phyloP scores from a whole-genome alignment of 768 basidiomycete species.

The Amanita muscaria region DNA sequence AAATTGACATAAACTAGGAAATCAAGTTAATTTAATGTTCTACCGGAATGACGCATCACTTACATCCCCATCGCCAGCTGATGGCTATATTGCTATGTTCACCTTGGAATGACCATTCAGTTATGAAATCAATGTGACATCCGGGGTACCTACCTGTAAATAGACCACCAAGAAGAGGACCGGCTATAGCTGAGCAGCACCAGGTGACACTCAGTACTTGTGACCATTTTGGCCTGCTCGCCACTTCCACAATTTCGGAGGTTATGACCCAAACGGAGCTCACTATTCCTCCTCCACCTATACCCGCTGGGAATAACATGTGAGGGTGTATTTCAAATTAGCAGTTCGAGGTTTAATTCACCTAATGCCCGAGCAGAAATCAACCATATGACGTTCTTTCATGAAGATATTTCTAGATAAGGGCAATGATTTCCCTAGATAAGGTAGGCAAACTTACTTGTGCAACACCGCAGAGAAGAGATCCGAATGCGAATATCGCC shows the following conservation, averaged over 20 bases:
- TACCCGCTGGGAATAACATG: slow-evolving; percentile 39
- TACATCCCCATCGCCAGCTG: slow-evolving; percentile 84
- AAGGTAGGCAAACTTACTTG: slow-evolving; percentile 35
- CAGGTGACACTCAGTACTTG: slow-evolving; percentile 80
- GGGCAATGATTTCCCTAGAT: slow-evolving; percentile 12
- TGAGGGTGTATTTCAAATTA: slow-evolving; percentile 16
- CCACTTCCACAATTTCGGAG: slow-evolving; percentile 70
- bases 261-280: slow-evolving; percentile 82
- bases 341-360: slow-evolving; percentile 13
- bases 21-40: slow-evolving; percentile 9
- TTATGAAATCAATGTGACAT: slow-evolving; percentile 7
- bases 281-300: slow-evolving; percentile 86
- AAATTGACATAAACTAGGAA: slow-evolving; percentile 73
- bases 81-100: slow-evolving; percentile 25
- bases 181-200: slow-evolving; percentile 79
- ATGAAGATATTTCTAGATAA: slow-evolving; percentile 11
- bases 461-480: slow-evolving; percentile 70
- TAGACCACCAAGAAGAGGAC: slow-evolving; percentile 73
- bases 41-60: slow-evolving; percentile 23
- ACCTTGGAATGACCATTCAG: slow-evolving; percentile 19
- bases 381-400: slow-evolving; percentile 50
- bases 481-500: slow-evolving; percentile 65
- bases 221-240: slow-evolving; percentile 71
- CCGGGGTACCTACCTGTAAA: slow-evolving; percentile 50
- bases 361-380: slow-evolving; percentile 53